Evolutionary conservation across 176 grass and related monocot genomes (phyloP).

Genomic region (Carex kokanica): DNA sequence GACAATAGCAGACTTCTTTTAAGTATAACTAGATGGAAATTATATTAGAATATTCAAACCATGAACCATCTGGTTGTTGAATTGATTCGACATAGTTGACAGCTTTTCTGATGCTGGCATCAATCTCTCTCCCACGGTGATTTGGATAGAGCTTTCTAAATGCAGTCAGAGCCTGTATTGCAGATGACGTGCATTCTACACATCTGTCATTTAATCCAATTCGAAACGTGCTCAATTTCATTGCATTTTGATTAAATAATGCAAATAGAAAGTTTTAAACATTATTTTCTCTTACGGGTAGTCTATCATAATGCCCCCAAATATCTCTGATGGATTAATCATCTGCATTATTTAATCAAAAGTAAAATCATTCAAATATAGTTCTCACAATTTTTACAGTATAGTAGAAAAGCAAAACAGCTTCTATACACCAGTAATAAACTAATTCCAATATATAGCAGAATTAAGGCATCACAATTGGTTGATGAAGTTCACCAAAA

Average conservation of each 20-base stretch:
- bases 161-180: slow-evolving; percentile 74
- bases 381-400: not conserved
- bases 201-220: slow-evolving; percentile 44
- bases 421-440: not conserved
- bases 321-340: slow-evolving; percentile 94
- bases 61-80: slow-evolving; percentile 74
- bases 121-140: slow-evolving; percentile 61
- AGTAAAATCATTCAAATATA: not conserved
- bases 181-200: slow-evolving; percentile 95
- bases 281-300: slow-evolving; percentile 75
- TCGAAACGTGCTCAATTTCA: slow-evolving; percentile 27
- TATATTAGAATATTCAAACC: slow-evolving; percentile 42
- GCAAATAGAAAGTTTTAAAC: not conserved
- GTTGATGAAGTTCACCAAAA: no score
- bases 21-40: not conserved
- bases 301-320: slow-evolving; percentile 92
- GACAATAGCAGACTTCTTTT: not conserved
- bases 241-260: slow-evolving; percentile 17
- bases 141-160: slow-evolving; percentile 82
- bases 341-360: slow-evolving; percentile 51
- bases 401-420: not conserved
- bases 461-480: not conserved
- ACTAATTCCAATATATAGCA: not conserved
- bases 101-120: slow-evolving; percentile 72
- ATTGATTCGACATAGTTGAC: slow-evolving; percentile 58